Base-by-base conservation (phyloP, 768 basidiomycete genomes). In the Suillus plorans region DNA sequence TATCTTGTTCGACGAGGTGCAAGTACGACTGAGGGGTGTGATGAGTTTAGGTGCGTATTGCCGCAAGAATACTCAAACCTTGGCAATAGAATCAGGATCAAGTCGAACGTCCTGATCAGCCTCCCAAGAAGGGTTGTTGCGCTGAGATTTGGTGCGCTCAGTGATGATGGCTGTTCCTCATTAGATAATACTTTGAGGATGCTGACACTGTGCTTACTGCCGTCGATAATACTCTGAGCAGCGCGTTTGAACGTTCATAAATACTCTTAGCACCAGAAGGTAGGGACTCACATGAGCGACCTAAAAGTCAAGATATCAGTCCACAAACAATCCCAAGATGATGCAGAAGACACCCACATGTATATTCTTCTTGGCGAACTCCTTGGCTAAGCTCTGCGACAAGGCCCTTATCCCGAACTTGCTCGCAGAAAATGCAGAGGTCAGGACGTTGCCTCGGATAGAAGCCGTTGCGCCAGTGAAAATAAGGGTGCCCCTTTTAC, bases 391-490 rank as follows among this genome's bases (percentile, higher is more conserved):
- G 68, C 89, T 89, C 76, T 92, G 90, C 0, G 85, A 84, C 55
- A 92, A 77, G 0, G 86, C 87, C 50, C 90, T 79, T 42, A 85
- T 41, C 4, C 84, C 90, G 60, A 83, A 85, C 71, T 91, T 91
- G 0, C 84, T 84, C 3, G 88, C 85, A 5, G 90, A 80, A 69
- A 91, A 87, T 2, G 80, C 83, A 60, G 87, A 87, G 0, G 89
- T 89, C 0, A 74, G 76, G 3, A 77, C 76, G 63, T 90, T 90
- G 6, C 90, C 90, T 62, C 90, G 78, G 22, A 84, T 63, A 61
- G 85, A 81, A 7, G 90, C 87, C 8, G 91, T 91, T 2, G 90
- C 90, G 0, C 90, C 89, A 0, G 90, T 92, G 71, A 91, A 90
- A 16, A 90, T 82, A 56, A 92, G 74, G 0, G 86, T 84, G 8